Evolutionary conservation across 2,329 filamentous ascomycete species (phyloP).

Genomic region (Cyphellophora attinorum): DNA sequence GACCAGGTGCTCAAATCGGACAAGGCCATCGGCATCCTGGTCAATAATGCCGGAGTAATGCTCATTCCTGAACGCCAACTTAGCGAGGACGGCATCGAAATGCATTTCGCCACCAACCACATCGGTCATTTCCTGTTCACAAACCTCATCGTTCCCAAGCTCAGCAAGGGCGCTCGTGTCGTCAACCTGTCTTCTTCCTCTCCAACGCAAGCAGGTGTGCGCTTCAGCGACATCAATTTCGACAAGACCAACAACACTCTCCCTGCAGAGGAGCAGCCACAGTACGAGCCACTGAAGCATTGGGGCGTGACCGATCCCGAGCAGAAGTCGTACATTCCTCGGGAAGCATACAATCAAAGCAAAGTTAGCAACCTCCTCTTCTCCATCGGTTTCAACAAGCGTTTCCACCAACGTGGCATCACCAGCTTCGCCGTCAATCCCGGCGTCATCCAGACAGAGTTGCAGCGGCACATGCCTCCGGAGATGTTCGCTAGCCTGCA

Average conservation of each 20-base stretch:
- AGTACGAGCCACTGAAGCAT: conserved; percentile 3
- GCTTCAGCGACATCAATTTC: conserved; percentile 26
- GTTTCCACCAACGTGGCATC: conserved; percentile 21
- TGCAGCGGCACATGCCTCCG: conserved; percentile 18
- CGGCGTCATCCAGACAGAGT: conserved; percentile 19
- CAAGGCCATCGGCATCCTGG: conserved; percentile 29
- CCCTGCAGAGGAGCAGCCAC: conserved; percentile 12
- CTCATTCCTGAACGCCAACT: conserved; percentile 16
- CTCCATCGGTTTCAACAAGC: conserved; percentile 26
- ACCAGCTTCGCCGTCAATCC: conserved; percentile 30
- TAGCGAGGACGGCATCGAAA: conserved; percentile 26
- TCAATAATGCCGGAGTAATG: conserved; percentile 36
- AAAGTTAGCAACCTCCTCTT: conserved; percentile 40
- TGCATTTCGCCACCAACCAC: conserved; percentile 28
- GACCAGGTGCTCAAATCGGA: conserved; percentile 20
- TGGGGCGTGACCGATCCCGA: conserved; percentile 5
- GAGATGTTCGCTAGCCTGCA: conserved; percentile 13
- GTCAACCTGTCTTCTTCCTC: conserved; percentile 23
- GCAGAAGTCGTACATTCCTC: conserved; percentile 23
- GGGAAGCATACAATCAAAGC: conserved; percentile 33
- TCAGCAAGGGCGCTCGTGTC: conserved; percentile 21
- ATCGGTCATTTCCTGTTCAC: conserved; percentile 30
- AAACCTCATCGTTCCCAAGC: conserved; percentile 26
- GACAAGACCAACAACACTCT: conserved; percentile 15
- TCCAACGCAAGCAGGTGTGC: conserved; percentile 20